Conservation (phyloP, 2,329 filamentous ascomycete genomes). For the Sporothrix globosa region DNA sequence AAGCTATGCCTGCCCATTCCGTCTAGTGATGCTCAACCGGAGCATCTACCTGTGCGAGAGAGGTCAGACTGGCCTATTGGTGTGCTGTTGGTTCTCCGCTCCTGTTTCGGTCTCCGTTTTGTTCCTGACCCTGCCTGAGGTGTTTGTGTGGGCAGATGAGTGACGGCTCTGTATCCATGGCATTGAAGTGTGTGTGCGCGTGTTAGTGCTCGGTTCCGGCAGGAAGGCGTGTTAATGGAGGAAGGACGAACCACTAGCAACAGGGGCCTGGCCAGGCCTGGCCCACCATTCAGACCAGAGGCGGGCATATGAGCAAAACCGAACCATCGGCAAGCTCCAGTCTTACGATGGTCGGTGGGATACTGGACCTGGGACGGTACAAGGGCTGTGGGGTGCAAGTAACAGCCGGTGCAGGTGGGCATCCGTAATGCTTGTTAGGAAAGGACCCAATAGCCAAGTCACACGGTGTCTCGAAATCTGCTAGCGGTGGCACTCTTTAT, state of each 20-base stretch:
- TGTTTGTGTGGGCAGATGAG: slow-evolving; percentile 3
- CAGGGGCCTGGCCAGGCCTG: slow-evolving; percentile 27
- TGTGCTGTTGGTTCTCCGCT: neutral
- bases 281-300: slow-evolving; percentile 24
- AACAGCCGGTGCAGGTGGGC: neutral
- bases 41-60: slow-evolving; percentile 17
- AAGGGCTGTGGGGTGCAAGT: neutral
- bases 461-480: slow-evolving; percentile 6
- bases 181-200: neutral
- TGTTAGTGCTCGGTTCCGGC: neutral
- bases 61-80: slow-evolving; percentile 6
- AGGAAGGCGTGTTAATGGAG: slow-evolving; percentile 3
- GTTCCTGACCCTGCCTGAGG: slow-evolving; percentile 18
- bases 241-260: neutral
- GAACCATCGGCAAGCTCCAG: slow-evolving; percentile 31
- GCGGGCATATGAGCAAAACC: slow-evolving; percentile 34
- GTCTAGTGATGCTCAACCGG: slow-evolving; percentile 22
- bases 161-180: neutral
- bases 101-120: neutral
- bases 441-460: neutral
- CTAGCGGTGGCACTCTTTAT: slow-evolving; percentile 22
- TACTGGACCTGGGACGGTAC: slow-evolving; percentile 27
- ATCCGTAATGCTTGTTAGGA: neutral
- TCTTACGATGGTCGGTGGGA: slow-evolving; percentile 30
- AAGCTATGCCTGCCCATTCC: slow-evolving; percentile 6